These are phyloP conservation scores for Trichoderma harzianum DNA, from an alignment of 2,329 filamentous ascomycete genomes.

Conservation along the genomic window DNA sequence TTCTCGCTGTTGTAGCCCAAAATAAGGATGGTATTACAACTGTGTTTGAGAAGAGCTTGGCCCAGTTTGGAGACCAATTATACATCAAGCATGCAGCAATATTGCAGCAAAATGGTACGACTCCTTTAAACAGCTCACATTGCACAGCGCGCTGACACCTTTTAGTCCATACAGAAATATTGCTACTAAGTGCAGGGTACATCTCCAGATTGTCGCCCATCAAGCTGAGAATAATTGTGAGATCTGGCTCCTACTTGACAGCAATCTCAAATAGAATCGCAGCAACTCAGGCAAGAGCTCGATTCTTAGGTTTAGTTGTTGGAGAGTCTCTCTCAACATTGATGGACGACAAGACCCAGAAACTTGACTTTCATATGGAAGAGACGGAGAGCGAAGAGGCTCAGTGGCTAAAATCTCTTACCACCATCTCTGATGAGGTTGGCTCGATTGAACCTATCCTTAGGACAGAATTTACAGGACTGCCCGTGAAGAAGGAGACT, in stretches of 20 bases:
- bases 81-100: constrained; percentile 82
- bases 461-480: constrained; percentile 19
- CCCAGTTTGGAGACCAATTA: constrained; percentile 77
- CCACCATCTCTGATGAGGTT: constrained; percentile 57
- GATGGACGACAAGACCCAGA: constrained; percentile 64
- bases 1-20: constrained; percentile 55
- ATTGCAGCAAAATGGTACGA: constrained; percentile 80
- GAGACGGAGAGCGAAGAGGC: constrained; percentile 73
- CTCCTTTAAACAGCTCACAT: too few species aligned
- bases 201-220: constrained; percentile 63
- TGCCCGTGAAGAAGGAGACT: neutral
- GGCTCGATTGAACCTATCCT: constrained; percentile 56
- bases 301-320: constrained; percentile 84
- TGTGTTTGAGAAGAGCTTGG: constrained; percentile 65
- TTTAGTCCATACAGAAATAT: constrained; percentile 71
- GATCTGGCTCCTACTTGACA: constrained; percentile 70
- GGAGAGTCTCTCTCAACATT: constrained; percentile 69
- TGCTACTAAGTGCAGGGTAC: constrained; percentile 76
- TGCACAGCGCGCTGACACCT: constrained; percentile 23
- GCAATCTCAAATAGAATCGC: constrained; percentile 82
- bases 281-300: constrained; percentile 68
- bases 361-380: constrained; percentile 79
- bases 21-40: constrained; percentile 49
- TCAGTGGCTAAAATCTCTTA: constrained; percentile 68
- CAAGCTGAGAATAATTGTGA: constrained; percentile 65